A percentile compares a stretch with the other conserved stretches of the same genome.
Evolutionary conservation across 73 alveolate genomes (phyloP).

Genomic region (Paramecium sexaurelia): DNA sequence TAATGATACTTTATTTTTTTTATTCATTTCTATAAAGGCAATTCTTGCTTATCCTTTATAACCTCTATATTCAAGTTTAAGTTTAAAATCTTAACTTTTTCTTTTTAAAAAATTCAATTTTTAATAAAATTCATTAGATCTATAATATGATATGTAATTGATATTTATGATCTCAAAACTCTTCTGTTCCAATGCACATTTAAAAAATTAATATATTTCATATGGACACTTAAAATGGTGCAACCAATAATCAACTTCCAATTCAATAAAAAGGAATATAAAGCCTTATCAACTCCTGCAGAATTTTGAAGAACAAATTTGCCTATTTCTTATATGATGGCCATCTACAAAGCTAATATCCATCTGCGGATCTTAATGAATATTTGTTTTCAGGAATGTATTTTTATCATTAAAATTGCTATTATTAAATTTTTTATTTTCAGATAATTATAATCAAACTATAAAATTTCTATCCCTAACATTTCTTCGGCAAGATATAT

Average conservation of each 20-base stretch:
- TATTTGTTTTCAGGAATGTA: constrained; percentile 85
- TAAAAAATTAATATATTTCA: no score
- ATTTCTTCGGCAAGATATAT: constrained; percentile 90
- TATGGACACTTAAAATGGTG: constrained; percentile 88
- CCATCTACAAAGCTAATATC: constrained; percentile 92
- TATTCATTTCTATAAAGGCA: constrained; percentile 19
- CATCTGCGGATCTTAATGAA: constrained; percentile 88
- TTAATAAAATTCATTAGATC: no score
- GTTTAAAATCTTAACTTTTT: background rate
- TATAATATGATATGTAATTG: no score
- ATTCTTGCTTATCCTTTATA: constrained; percentile 9
- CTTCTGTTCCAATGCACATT: no score
- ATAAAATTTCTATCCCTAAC: constrained; percentile 89
- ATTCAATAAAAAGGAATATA: constrained; percentile 86
- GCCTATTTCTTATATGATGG: constrained; percentile 76
- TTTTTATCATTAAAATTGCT: constrained; percentile 90
- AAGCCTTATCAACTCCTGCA: constrained; percentile 94
- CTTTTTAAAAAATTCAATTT: background rate
- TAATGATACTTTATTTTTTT: constrained; percentile 92
- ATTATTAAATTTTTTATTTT: constrained; percentile 82
- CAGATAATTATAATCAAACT: constrained; percentile 83
- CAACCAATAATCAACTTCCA: constrained; percentile 96
- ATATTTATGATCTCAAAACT: no score
- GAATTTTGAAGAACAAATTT: constrained; percentile 30
- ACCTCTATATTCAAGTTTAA: constrained; percentile 11